These are phyloP conservation scores for Rozella allomycis DNA, from an alignment of 371 early-diverging fungal genomes.

Conservation along the genomic window DNA sequence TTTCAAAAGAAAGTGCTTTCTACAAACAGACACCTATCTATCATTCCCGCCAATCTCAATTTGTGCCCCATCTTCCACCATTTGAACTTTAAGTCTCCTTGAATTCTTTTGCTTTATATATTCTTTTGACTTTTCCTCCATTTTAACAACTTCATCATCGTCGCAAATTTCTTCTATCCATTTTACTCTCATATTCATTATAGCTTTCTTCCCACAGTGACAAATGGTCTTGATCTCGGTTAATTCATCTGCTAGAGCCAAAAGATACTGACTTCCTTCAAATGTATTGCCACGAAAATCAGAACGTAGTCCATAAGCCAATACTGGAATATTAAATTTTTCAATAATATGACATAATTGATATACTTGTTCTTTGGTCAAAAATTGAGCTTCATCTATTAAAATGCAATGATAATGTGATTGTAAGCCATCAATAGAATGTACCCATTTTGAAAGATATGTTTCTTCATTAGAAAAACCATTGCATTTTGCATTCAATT, in stretches of 20 bases:
- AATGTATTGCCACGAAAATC: conserved; percentile 1
- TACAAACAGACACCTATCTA: too few relatives aligned
- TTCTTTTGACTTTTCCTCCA: too few relatives aligned
- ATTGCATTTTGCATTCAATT: too few relatives aligned
- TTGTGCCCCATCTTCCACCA: too few relatives aligned
- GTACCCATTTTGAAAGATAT: too few relatives aligned
- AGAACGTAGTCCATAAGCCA: not conserved
- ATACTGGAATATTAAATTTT: not conserved
- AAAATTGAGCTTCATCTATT: conserved; percentile 1
- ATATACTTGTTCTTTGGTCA: conserved; percentile 1
- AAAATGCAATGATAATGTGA: not conserved
- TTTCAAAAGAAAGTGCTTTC: too few relatives aligned
- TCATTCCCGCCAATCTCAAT: too few relatives aligned
- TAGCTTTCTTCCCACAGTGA: conserved; percentile 1
- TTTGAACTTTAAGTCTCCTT: too few relatives aligned
- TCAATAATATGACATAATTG: not conserved
- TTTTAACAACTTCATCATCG: too few relatives aligned
- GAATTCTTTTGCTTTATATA: too few relatives aligned
- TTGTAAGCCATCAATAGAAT: too few relatives aligned
- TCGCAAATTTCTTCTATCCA: not conserved
- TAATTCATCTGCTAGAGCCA: not conserved
- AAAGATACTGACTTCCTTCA: not conserved
- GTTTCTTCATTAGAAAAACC: too few relatives aligned
- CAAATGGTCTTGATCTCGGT: conserved; percentile 1
- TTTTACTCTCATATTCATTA: not conserved